A percentile compares a stretch with the other conserved stretches of the same genome.
phyloP scores from a whole-genome alignment of 345 rosid genomes.

The Mercurialis annua region DNA sequence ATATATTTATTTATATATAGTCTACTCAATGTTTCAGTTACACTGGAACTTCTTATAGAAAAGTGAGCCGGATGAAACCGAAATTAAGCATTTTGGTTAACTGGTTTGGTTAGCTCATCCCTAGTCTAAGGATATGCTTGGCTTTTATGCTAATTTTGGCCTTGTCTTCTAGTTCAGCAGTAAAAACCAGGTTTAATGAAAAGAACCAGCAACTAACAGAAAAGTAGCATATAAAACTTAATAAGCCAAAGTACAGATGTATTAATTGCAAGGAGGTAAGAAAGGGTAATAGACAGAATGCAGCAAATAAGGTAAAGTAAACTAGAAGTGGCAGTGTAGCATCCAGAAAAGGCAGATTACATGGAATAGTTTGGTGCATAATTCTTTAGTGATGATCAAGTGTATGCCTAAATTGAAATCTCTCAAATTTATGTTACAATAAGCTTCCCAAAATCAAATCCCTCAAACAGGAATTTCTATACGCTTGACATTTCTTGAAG shows the following conservation, averaged over 20 bases:
- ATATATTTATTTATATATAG: too few relatives aligned
- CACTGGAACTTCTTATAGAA: too few relatives aligned
- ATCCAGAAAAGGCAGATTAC: neutral
- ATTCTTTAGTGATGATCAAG: too few relatives aligned
- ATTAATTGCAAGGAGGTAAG: neutral
- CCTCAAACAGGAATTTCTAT: neutral
- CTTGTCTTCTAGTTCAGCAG: neutral
- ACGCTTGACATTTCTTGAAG: neutral
- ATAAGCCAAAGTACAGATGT: neutral
- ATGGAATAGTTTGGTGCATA: too few relatives aligned
- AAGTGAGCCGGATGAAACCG: too few relatives aligned
- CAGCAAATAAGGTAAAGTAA: neutral
- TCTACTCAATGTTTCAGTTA: too few relatives aligned
- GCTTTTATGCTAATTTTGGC: neutral
- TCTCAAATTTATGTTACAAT: neutral
- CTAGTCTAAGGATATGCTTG: neutral
- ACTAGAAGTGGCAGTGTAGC: neutral
- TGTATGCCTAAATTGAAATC: neutral
- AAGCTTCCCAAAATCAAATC: neutral
- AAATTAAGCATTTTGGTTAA: too few relatives aligned
- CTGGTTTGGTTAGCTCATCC: too few relatives aligned
- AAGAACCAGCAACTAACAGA: too few relatives aligned
- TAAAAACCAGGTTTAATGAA: neutral
- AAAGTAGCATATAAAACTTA: neutral
- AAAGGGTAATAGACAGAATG: neutral